Evolutionary conservation across 257 asterid species (phyloP).

Genomic region (Lycium barbarum): DNA sequence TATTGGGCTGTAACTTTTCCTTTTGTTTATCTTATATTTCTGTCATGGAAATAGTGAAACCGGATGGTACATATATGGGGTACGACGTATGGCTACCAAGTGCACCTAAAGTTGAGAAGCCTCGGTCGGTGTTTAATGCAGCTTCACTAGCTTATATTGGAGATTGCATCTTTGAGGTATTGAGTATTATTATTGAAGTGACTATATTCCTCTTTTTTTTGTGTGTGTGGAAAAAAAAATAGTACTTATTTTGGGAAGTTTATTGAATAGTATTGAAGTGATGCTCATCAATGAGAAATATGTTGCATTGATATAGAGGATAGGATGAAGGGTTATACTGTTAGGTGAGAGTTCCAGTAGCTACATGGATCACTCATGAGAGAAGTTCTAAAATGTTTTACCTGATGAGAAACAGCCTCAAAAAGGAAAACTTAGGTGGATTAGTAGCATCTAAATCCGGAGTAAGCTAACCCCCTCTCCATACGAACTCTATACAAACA

Average conservation of each 20-base stretch:
- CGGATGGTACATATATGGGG: conserved; percentile 67
- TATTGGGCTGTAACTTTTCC: background rate
- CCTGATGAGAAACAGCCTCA: background rate
- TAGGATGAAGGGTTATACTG: background rate
- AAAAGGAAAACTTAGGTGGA: background rate
- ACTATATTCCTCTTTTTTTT: background rate
- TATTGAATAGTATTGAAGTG: background rate
- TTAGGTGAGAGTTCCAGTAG: background rate
- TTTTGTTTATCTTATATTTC: conserved; percentile 20
- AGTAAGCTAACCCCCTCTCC: background rate
- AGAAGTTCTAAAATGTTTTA: background rate
- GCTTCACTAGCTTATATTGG: conserved; percentile 91
- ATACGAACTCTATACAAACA: background rate
- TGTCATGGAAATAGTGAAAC: conserved; percentile 42
- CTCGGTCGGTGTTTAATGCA: conserved; percentile 83
- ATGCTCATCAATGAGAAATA: background rate
- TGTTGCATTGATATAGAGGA: background rate
- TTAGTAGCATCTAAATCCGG: background rate
- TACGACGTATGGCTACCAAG: conserved; percentile 84
- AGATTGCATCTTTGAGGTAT: conserved; percentile 88
- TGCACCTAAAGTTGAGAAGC: conserved; percentile 85
- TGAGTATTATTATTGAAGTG: background rate
- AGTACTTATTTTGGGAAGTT: background rate
- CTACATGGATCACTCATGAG: background rate
- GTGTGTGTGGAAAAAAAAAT: background rate